These are phyloP conservation scores for Ophiosphaerella korrae DNA, from an alignment of 2,329 filamentous ascomycete genomes.

Conservation along the genomic window DNA sequence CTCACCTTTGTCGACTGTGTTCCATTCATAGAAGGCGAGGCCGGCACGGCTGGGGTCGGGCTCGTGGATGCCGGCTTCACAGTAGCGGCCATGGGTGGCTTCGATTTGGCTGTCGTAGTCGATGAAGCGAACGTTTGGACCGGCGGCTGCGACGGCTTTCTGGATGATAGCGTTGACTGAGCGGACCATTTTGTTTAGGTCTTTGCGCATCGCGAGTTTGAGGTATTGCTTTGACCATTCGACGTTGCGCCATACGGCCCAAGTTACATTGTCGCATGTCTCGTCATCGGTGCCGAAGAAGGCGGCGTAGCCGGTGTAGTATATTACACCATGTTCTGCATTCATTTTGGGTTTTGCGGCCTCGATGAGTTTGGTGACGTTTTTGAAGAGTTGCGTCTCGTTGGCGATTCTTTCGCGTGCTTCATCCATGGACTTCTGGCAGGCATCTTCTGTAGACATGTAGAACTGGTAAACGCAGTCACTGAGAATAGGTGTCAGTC, in stretches of 20 bases:
- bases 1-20: conserved; percentile 33
- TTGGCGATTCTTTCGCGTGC: conserved; percentile 21
- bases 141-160: conserved; percentile 18
- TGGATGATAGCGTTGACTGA: conserved; percentile 29
- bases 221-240: conserved; percentile 33
- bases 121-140: conserved; percentile 26
- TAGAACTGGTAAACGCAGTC: conserved; percentile 41
- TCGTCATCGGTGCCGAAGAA: conserved; percentile 37
- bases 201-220: conserved; percentile 23
- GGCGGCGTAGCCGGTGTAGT: conserved; percentile 35
- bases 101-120: conserved; percentile 29
- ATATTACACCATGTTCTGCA: conserved; percentile 27
- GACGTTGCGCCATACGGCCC: conserved; percentile 34
- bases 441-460: conserved; percentile 27
- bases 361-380: conserved; percentile 24
- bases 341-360: conserved; percentile 30
- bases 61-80: conserved; percentile 32
- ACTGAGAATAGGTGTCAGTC: conserved; percentile 32
- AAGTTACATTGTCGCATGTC: conserved; percentile 36
- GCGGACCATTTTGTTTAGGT: conserved; percentile 34
- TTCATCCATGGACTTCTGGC: conserved; percentile 26
- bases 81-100: conserved; percentile 28
- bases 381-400: conserved; percentile 22
- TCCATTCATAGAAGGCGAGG: conserved; percentile 40
- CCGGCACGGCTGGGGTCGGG: conserved; percentile 31